Conservation (phyloP, 148 eudicot species). For the Dysphania ambrosioides region DNA sequence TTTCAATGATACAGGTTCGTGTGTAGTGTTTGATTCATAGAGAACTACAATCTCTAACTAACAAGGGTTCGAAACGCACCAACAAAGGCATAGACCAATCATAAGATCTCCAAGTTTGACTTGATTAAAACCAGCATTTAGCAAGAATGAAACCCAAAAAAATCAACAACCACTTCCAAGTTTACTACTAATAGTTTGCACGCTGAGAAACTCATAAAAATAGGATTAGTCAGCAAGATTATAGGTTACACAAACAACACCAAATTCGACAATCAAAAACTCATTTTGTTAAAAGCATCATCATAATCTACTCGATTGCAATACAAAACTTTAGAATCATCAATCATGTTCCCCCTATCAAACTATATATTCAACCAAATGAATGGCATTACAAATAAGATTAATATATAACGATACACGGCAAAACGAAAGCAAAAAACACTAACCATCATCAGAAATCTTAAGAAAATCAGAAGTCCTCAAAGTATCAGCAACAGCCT, state of each 20-base stretch:
- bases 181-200: background rate
- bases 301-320: background rate
- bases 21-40: background rate
- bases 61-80: background rate
- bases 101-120: background rate
- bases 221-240: background rate
- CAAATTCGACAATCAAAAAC: background rate
- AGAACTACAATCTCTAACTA: background rate
- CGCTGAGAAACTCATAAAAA: background rate
- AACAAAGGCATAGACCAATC: background rate
- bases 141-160: too few species aligned
- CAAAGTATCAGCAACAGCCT: slow-evolving; percentile 71
- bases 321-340: background rate
- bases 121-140: too few species aligned
- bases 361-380: background rate
- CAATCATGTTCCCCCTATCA: background rate
- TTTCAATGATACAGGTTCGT: background rate
- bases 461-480: slow-evolving; percentile 63
- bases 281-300: background rate
- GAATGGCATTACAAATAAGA: background rate
- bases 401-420: background rate
- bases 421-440: background rate
- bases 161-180: background rate
- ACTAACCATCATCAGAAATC: slow-evolving; percentile 82
- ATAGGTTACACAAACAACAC: background rate